These are phyloP conservation scores for Microbotryum intermedium DNA, from an alignment of 1,284 basidiomycete genomes.

Conservation along the genomic window DNA sequence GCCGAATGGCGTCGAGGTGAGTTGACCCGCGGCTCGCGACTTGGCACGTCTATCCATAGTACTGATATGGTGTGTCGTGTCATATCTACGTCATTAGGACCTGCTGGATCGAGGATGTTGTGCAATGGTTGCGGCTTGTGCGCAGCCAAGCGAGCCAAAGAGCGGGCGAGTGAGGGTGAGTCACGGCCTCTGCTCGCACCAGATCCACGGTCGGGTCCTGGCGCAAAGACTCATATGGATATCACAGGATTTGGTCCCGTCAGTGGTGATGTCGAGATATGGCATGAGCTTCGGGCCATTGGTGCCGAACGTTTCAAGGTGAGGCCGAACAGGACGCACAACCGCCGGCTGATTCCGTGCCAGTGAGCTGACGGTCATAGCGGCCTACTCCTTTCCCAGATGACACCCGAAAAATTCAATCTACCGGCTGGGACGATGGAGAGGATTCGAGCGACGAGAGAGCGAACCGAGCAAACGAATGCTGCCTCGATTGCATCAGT, in stretches of 20 bases:
- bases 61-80: background rate
- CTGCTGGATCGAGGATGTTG: slow-evolving; percentile 14
- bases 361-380: too few species aligned
- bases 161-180: slow-evolving; percentile 5
- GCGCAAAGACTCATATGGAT: background rate
- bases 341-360: too few species aligned
- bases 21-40: background rate
- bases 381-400: too few species aligned
- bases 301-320: slow-evolving; percentile 24
- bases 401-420: too few species aligned
- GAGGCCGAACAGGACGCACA: background rate
- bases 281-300: slow-evolving; percentile 9
- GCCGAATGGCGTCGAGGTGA: slow-evolving; percentile 22
- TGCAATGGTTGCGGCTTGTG: slow-evolving; percentile 23
- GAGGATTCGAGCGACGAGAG: too few species aligned
- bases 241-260: slow-evolving; percentile 2
- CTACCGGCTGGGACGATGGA: too few species aligned
- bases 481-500: too few species aligned
- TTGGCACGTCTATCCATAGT: background rate
- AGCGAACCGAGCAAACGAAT: too few species aligned
- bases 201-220: too few species aligned
- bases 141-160: slow-evolving; percentile 11
- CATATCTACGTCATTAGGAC: slow-evolving; percentile 1
- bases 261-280: slow-evolving; percentile 1
- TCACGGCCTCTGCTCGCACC: background rate